Conservation (phyloP, 2,329 filamentous ascomycete genomes). For the Exutisphaerella laricina region DNA sequence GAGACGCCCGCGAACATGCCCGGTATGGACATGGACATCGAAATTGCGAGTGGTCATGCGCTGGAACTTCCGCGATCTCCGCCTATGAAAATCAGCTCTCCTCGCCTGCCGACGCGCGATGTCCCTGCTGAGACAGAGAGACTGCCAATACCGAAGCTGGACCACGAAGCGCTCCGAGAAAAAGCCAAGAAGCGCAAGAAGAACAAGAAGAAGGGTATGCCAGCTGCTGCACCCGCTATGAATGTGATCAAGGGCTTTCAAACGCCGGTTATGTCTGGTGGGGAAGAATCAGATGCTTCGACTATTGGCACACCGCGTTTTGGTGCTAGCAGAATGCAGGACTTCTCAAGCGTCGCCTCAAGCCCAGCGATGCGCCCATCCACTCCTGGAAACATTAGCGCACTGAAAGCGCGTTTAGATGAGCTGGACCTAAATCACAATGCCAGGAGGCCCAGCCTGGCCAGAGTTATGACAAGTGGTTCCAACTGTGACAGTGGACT, state of each 20-base stretch:
- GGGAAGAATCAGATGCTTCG: conserved; percentile 51
- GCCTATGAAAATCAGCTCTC: conserved; percentile 30
- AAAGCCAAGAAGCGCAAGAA: conserved; percentile 37
- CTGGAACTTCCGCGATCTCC: conserved; percentile 29
- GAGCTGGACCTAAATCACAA: conserved; percentile 62
- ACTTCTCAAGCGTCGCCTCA: conserved; percentile 47
- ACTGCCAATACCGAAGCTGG: conserved; percentile 29
- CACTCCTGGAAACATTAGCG: conserved; percentile 61
- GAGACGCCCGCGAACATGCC: conserved; percentile 23
- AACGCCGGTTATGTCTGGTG: conserved; percentile 48
- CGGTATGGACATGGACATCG: conserved; percentile 36
- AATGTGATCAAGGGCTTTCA: conserved; percentile 46
- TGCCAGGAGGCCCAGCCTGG: conserved; percentile 48
- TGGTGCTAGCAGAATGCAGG: conserved; percentile 36
- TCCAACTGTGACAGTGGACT: conserved; percentile 46
- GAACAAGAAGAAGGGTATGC: conserved; percentile 35
- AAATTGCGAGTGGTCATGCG: conserved; percentile 18
- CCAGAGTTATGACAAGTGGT: conserved; percentile 31
- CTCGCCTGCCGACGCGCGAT: conserved; percentile 23
- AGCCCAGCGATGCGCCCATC: conserved; percentile 43
- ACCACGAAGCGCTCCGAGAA: conserved; percentile 33
- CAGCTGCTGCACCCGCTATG: conserved; percentile 34
- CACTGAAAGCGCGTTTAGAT: conserved; percentile 75
- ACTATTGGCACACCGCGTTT: conserved; percentile 31
- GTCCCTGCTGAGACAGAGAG: conserved; percentile 14